These are phyloP conservation scores for Xylaria grammica DNA, from an alignment of 495 filamentous ascomycete genomes.

Conservation along the genomic window DNA sequence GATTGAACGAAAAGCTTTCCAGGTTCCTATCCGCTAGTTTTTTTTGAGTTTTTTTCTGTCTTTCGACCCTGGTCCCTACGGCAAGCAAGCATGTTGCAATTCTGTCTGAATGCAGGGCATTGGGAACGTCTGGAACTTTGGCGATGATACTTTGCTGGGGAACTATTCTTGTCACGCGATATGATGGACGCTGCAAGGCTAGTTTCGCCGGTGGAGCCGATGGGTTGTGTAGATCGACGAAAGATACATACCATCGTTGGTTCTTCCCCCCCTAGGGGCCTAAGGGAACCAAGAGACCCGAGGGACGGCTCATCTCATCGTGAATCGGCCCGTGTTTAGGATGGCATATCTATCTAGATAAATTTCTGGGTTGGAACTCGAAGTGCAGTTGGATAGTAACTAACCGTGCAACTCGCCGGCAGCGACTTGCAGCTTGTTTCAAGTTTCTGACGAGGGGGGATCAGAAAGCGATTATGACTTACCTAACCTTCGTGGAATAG, in stretches of 20 bases:
- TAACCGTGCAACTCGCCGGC: neutral
- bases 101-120: neutral
- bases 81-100: neutral
- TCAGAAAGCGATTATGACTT: neutral
- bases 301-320: constrained; percentile 1
- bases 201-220: constrained; percentile 17
- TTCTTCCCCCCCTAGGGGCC: too few relatives aligned
- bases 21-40: neutral
- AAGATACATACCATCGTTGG: neutral
- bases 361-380: neutral
- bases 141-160: constrained; percentile 10
- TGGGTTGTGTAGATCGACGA: neutral
- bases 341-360: neutral
- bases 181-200: constrained; percentile 6
- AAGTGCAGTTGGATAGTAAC: neutral
- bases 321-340: constrained; percentile 19
- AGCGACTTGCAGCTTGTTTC: neutral
- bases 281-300: too few relatives aligned
- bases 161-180: constrained; percentile 21
- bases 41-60: too few relatives aligned
- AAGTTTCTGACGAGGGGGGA: neutral
- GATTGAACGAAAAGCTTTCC: neutral
- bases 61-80: too few relatives aligned
- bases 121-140: constrained; percentile 1
- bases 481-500: constrained; percentile 10